Evolutionary conservation across 192 early-diverging fungal genomes (phyloP), one percentile per base, ranked within the genome.

Genomic region (Lobosporangium transversale): DNA sequence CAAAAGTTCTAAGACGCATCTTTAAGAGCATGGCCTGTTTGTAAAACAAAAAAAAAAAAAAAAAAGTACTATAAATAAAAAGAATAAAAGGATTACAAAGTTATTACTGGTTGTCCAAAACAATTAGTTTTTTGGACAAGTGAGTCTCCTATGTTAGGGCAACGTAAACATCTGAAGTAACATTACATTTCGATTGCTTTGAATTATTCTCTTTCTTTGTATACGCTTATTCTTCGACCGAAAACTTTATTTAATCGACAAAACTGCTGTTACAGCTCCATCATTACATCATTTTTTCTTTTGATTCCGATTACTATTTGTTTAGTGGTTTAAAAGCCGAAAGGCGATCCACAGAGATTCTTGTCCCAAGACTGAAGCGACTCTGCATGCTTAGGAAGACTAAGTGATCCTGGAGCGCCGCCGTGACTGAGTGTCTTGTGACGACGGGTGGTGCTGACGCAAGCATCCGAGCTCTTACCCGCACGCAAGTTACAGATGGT

Each of bases 401-500:
- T 35, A 29, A 32, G 3, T 18, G 48, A 8, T 4, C 48, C 52
- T 2, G 70, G 15, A 30, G 26, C 18, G 4, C 20, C 44, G 12
- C 21, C 29, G 37, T 12, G 35, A 15, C 23, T 44, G 20, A 61
- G 61, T 44, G 45, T 64, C 33, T 62, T 62, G 29, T 58, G 9
- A 7, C 20, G 7, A 4, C 49, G 37, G 9, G 60, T 49, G 36
- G 48, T 73, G 4, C 54, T 35, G 14, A 47, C 29, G 55, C 69
- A 73, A 29, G 69, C 17, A 44, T 73, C 69, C 2, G 61, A 63
- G 55, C 60, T 63, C 35, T 58, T 33, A 17, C 69, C 69, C 1
- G 69, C 69, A 44, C 68, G 68, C 40, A 70, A 24, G 15, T 70
- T 31, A 29, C 68, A 70, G 12, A 70, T 70, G 48, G 56, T 48